Base-by-base conservation (phyloP, 371 early-diverging fungal species). In the Mucor saturninus region DNA sequence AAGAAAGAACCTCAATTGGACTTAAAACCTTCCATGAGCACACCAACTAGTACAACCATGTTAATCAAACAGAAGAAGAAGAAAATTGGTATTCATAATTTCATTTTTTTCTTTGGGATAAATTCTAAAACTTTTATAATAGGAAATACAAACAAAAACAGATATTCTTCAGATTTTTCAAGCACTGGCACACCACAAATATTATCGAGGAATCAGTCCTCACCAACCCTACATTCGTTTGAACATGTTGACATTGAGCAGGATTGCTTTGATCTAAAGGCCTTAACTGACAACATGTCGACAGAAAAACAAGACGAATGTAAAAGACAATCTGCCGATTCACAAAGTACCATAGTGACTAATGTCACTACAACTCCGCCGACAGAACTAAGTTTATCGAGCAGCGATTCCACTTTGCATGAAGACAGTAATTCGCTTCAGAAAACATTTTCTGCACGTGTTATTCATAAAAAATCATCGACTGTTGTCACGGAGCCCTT, bases 131-230 rank as follows among this genome's bases (percentile, higher is more conserved):
- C 35, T 35, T 8, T 35, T 11, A 13, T 21, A 14, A n/a, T 42
- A 42, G 43, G 43, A 50, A 50, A 29, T 50, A 50, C 10, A 28
- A 30, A 30, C 10, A 50, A 28, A 9, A 48, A 50, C 30, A 50
- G 50, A 50, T 50, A 50, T 30, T 50, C 50, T 30, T 26, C 50
- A 5, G 50, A 50, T 50, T 50, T 50, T 50, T 26, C 26, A 28
- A 28, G 21, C 31, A 3, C 10, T 50, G 50, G 21, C 1, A 50
- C 10, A 10, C 10, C n/a, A 14, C n/a, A 35, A 35, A 8, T 42
- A 11, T 42, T 42, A 42, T 11, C 43, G 13, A 42, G 43, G 43
- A 42, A 42, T n/a, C 43, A 4, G 10, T 42, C 43, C 14, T 42
- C 43, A 4, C n/a, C 43, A 11, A 42, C 43, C 6, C 13, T 42